Evolutionary conservation across 1,284 basidiomycete genomes (phyloP).

Genomic region (Fomitopsis palustris): DNA sequence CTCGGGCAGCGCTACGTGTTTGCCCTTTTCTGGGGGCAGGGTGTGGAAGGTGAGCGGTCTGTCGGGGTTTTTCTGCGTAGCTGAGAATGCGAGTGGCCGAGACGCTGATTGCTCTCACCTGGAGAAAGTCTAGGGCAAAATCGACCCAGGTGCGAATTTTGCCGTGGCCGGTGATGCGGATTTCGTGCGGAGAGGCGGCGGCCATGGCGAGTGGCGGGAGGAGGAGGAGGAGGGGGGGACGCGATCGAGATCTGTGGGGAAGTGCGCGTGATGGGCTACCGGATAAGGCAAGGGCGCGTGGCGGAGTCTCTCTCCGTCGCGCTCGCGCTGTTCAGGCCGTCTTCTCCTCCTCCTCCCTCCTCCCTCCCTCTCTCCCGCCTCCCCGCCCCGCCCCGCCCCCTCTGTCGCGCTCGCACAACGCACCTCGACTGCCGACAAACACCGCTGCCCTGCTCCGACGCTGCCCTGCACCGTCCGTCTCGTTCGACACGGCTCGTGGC

Average conservation of each 20-base stretch:
- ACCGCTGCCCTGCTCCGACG: not conserved
- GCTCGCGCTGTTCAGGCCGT: not conserved
- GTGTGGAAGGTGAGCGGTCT: conserved; percentile 67
- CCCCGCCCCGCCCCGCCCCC: not conserved
- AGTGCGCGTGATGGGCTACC: not conserved
- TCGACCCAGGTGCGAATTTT: conserved; percentile 63
- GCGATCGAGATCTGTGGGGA: not conserved
- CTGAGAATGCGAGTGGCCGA: conserved; percentile 1
- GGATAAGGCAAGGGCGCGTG: not conserved
- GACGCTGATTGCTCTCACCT: conserved; percentile 35
- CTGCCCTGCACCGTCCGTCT: not conserved
- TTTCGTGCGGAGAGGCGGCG: conserved; percentile 27
- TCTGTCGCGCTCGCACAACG: not conserved
- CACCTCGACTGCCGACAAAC: too few species aligned
- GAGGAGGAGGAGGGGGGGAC: not conserved
- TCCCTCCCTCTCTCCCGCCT: not conserved
- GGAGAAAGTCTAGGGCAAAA: conserved; percentile 57
- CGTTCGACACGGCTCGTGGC: conserved; percentile 9
- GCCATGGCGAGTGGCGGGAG: not conserved
- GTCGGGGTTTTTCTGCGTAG: conserved; percentile 49
- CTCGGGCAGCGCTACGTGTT: not conserved
- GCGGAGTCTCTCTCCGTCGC: not conserved
- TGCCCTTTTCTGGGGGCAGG: conserved; percentile 37
- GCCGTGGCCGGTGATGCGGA: conserved; percentile 63
- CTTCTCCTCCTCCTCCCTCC: not conserved